Conservation (phyloP, 495 filamentous ascomycete genomes). For the Clavariopsis aquatica region DNA sequence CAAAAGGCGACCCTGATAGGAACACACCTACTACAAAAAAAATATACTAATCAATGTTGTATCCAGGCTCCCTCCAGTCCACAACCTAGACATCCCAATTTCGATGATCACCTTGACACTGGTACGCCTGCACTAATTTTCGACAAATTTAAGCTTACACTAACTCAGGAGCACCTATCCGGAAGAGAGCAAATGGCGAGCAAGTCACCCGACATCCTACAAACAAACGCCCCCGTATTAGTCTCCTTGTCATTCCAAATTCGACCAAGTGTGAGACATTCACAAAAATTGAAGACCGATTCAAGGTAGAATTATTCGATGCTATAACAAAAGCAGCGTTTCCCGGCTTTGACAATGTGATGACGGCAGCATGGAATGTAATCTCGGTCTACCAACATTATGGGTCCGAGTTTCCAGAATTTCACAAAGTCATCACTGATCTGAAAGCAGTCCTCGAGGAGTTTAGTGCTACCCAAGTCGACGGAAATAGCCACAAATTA, state of each 20-base stretch:
- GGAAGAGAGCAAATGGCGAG: slow-evolving; percentile 2
- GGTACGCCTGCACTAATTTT: neutral
- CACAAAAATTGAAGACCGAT: slow-evolving; percentile 4
- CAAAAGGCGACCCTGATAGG: too few species aligned
- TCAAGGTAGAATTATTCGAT: slow-evolving; percentile 25
- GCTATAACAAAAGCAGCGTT: slow-evolving; percentile 5
- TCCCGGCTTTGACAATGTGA: slow-evolving; percentile 23
- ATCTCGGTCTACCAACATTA: slow-evolving; percentile 10
- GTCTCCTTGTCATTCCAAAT: slow-evolving; percentile 13
- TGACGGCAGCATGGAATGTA: slow-evolving; percentile 28
- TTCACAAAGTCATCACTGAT: slow-evolving; percentile 14
- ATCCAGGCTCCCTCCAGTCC: neutral
- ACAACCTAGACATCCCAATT: neutral
- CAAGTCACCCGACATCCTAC: slow-evolving; percentile 3
- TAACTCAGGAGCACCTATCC: neutral
- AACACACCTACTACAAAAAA: neutral
- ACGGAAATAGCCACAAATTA: neutral
- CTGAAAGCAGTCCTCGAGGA: slow-evolving; percentile 13
- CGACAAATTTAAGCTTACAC: neutral
- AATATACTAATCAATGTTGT: neutral
- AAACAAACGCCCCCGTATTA: slow-evolving; percentile 19
- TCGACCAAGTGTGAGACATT: slow-evolving; percentile 9
- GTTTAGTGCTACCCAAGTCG: slow-evolving; percentile 2
- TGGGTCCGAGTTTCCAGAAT: slow-evolving; percentile 16
- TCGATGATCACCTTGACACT: neutral